phyloP scores from a whole-genome alignment of 345 rosid genomes.

The Lenwebbia sp. region DNA sequence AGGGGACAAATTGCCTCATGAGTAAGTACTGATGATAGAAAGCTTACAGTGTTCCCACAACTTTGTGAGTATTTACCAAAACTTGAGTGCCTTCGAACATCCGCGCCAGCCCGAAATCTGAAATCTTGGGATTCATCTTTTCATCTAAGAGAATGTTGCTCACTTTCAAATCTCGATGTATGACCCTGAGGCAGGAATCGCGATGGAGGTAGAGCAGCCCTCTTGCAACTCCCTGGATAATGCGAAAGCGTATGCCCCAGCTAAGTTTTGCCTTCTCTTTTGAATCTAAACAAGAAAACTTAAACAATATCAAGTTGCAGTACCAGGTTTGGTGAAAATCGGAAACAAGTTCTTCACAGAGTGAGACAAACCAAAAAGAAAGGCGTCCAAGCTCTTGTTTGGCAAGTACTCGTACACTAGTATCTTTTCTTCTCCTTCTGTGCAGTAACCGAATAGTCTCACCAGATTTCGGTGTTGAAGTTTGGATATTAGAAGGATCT shows the following conservation, averaged over 20 bases:
- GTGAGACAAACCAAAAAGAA: slow-evolving; percentile 13
- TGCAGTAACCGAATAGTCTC: slow-evolving; percentile 45
- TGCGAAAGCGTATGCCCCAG: slow-evolving; percentile 17
- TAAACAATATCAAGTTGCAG: neutral
- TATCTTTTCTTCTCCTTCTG: slow-evolving; percentile 43
- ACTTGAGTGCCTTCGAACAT: slow-evolving; percentile 9
- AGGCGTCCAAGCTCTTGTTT: slow-evolving; percentile 17
- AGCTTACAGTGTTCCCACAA: slow-evolving; percentile 12
- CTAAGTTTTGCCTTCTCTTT: neutral
- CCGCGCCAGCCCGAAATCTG: slow-evolving; percentile 26
- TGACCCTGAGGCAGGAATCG: slow-evolving; percentile 16
- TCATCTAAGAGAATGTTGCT: slow-evolving; percentile 17
- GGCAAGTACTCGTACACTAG: slow-evolving; percentile 39
- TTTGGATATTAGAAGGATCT: slow-evolving; percentile 42
- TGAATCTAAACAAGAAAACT: slow-evolving; percentile 5
- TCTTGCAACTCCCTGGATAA: slow-evolving; percentile 21
- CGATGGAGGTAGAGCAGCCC: slow-evolving; percentile 22
- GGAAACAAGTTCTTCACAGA: neutral
- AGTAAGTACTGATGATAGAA: neutral
- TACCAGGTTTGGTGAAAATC: neutral
- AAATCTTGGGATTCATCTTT: slow-evolving; percentile 22
- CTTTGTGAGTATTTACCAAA: slow-evolving; percentile 6
- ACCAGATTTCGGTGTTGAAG: slow-evolving; percentile 62
- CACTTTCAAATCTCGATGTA: slow-evolving; percentile 22
- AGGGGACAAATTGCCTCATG: neutral